Conservation (phyloP, 192 early-diverging fungal genomes). For the Linnemannia schmuckeri region DNA sequence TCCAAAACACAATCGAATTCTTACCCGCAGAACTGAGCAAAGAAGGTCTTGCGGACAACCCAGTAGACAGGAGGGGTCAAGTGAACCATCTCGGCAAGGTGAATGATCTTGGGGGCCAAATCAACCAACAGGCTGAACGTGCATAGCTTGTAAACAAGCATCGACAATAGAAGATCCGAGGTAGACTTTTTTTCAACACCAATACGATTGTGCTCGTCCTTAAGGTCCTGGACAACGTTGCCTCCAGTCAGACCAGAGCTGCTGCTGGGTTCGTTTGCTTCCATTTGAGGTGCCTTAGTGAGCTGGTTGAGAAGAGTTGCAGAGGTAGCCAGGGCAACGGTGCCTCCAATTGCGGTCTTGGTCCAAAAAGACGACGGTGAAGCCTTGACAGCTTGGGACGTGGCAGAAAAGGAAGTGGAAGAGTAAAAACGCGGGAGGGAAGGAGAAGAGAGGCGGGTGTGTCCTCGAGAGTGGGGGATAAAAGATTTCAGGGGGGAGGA, state of each 20-base stretch:
- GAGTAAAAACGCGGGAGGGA: background rate
- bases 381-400: background rate
- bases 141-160: slow-evolving; percentile 78
- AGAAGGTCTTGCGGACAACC: slow-evolving; percentile 88
- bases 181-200: slow-evolving; percentile 65
- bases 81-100: slow-evolving; percentile 63
- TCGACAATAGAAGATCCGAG: slow-evolving; percentile 69
- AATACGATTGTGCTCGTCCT: slow-evolving; percentile 53
- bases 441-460: slow-evolving; percentile 23
- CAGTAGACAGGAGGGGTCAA: slow-evolving; percentile 67
- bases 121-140: slow-evolving; percentile 72
- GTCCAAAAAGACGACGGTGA: slow-evolving; percentile 17
- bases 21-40: slow-evolving; percentile 88
- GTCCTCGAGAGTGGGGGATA: slow-evolving; percentile 31
- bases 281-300: slow-evolving; percentile 30
- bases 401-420: background rate
- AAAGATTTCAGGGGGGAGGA: slow-evolving; percentile 23
- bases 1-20: slow-evolving; percentile 13
- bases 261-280: background rate
- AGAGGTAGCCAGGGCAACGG: slow-evolving; percentile 29
- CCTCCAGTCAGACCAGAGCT: slow-evolving; percentile 11
- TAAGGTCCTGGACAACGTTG: slow-evolving; percentile 38
- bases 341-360: slow-evolving; percentile 28
- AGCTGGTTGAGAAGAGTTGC: slow-evolving; percentile 24
- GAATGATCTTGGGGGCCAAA: slow-evolving; percentile 66